phyloP scores from a whole-genome alignment of 306 rosid genomes.

The Prunus mongolica region DNA sequence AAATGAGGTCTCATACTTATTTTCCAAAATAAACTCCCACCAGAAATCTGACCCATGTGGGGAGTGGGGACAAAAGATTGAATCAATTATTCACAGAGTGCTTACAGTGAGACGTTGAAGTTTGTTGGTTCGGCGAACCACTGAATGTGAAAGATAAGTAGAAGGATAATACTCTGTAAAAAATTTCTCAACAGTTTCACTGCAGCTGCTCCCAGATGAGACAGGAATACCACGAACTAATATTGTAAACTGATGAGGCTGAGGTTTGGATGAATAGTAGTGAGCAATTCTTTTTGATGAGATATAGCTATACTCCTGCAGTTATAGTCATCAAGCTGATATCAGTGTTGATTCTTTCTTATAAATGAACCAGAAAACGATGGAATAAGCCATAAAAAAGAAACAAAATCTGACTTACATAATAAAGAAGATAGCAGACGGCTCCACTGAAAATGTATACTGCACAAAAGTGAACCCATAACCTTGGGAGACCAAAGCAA shows the following conservation, averaged over 20 bases:
- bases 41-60: background rate
- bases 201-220: constrained; percentile 57
- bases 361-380: constrained; percentile 16
- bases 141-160: constrained; percentile 68
- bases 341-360: background rate
- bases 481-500: constrained; percentile 52
- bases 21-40: background rate
- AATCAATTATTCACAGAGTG: constrained; percentile 1
- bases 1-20: background rate
- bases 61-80: background rate
- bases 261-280: constrained; percentile 60
- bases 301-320: constrained; percentile 63
- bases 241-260: constrained; percentile 54
- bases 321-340: constrained; percentile 23
- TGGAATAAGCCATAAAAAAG: constrained; percentile 3
- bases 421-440: constrained; percentile 84
- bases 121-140: constrained; percentile 50
- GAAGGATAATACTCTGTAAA: constrained; percentile 71
- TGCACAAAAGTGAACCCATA: constrained; percentile 82
- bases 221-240: constrained; percentile 70
- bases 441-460: constrained; percentile 70
- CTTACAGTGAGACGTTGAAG: constrained; percentile 72
- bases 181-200: constrained; percentile 59
- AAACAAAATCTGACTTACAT: constrained; percentile 48
- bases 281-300: constrained; percentile 57